phyloP scores from a whole-genome alignment of 208 protist genomes.

The Crithidia acanthocephali region DNA sequence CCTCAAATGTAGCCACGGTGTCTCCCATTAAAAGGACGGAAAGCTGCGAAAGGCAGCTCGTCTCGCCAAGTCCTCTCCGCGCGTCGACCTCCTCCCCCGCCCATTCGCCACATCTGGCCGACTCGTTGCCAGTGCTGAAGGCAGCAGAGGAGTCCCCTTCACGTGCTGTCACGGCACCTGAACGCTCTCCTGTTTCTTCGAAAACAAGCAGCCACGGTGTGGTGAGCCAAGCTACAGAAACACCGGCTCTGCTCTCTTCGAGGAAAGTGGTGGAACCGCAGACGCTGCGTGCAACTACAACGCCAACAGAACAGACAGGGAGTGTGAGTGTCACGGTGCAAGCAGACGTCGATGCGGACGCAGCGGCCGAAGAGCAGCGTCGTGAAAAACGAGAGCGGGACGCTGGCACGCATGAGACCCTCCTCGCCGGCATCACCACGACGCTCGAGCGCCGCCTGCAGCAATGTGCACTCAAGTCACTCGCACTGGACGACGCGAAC shows the following conservation, averaged over 20 bases:
- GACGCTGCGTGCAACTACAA: too few relatives aligned
- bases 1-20: too few relatives aligned
- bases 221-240: neutral
- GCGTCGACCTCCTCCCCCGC: neutral
- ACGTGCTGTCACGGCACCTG: neutral
- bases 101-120: neutral
- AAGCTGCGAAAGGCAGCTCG: neutral
- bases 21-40: neutral
- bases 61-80: neutral
- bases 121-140: neutral
- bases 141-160: neutral
- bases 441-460: slow-evolving; percentile 54
- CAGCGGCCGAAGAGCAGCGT: neutral
- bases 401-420: slow-evolving; percentile 12
- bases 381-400: neutral
- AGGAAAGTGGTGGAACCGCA: neutral
- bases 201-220: neutral
- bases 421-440: slow-evolving; percentile 37
- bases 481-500: slow-evolving; percentile 60
- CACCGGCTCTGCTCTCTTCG: too few relatives aligned
- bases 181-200: too few relatives aligned
- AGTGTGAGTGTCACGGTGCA: neutral
- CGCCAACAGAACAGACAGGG: too few relatives aligned
- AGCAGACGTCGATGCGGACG: slow-evolving; percentile 1
- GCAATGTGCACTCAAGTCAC: slow-evolving; percentile 47